phyloP scores from a whole-genome alignment of 805 yeast species.

The Saturnispora quitensis region DNA sequence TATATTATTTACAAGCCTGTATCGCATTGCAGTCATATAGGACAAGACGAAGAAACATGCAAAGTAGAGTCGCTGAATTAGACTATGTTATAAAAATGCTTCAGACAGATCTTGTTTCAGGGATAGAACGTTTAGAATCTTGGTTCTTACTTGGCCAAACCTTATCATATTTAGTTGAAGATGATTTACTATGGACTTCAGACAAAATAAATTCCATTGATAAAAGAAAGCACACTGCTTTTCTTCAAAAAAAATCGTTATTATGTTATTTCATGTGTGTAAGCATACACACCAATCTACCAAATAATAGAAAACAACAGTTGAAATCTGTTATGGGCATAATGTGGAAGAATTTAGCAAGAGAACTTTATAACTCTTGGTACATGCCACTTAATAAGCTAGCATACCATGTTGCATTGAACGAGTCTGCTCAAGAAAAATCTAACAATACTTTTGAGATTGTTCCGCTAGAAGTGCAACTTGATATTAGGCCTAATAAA shows the following conservation, averaged over 20 bases:
- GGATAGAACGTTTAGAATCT: conserved; percentile 63
- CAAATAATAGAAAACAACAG: conserved; percentile 14
- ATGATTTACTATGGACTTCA: conserved; percentile 86
- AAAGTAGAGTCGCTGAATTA: conserved; percentile 73
- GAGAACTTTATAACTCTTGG: conserved; percentile 49
- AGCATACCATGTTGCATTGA: conserved; percentile 37
- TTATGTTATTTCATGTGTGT: conserved; percentile 70
- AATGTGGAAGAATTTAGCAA: conserved; percentile 47
- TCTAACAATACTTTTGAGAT: conserved; percentile 2
- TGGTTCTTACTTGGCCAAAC: conserved; percentile 84
- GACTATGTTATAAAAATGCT: conserved; percentile 63
- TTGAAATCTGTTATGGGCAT: conserved; percentile 31
- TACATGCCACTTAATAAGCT: conserved; percentile 57
- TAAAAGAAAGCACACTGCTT: conserved; percentile 50
- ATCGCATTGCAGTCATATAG: conserved; percentile 60
- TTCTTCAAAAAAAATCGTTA: conserved; percentile 58
- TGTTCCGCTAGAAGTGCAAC: background rate
- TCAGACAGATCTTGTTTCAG: conserved; percentile 56
- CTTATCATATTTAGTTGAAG: conserved; percentile 71
- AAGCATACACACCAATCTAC: conserved; percentile 28
- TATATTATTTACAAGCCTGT: conserved; percentile 63
- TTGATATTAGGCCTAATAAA: conserved; percentile 3
- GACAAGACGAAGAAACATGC: conserved; percentile 64
- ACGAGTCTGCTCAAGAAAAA: background rate
- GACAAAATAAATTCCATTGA: conserved; percentile 65